Percentiles rank a stretch among this genome's conserved stretches.
Evolutionary conservation across 2,329 filamentous ascomycete genomes (phyloP).

Genomic region (Aspergillus thermomutatus): DNA sequence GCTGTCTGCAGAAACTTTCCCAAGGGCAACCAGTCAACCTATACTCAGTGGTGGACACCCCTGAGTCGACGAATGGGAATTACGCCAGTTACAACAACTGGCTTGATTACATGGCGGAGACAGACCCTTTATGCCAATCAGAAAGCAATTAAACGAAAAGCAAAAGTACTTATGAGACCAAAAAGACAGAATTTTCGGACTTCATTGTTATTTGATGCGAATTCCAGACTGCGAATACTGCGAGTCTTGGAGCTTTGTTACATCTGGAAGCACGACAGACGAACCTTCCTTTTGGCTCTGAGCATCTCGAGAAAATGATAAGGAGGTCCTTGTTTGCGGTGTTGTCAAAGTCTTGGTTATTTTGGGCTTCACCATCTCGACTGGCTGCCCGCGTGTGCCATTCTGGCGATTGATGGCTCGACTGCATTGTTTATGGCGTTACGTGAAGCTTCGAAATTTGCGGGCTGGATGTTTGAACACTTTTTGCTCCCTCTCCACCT

Average conservation of each 20-base stretch:
- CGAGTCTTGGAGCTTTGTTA: not conserved
- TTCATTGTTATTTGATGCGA: not conserved
- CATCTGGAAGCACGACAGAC: not conserved
- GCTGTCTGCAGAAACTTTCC: slow-evolving; percentile 31
- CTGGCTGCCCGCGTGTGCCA: not conserved
- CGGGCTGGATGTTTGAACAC: slow-evolving; percentile 31
- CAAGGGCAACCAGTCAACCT: slow-evolving; percentile 36
- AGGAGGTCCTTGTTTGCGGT: not conserved
- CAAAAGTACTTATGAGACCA: not conserved
- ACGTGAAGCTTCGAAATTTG: slow-evolving; percentile 28
- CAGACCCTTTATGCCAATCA: not conserved
- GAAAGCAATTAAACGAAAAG: not conserved
- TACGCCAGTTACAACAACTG: not conserved
- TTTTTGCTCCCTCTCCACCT: slow-evolving; percentile 8
- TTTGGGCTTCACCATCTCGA: not conserved
- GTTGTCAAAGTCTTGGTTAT: not conserved
- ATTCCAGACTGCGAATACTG: not conserved
- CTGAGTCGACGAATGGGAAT: slow-evolving; percentile 3
- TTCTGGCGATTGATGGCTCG: slow-evolving; percentile 11
- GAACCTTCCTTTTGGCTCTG: not conserved
- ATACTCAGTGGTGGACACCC: slow-evolving; percentile 41
- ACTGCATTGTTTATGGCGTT: slow-evolving; percentile 33
- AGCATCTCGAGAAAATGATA: not conserved
- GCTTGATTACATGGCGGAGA: not conserved
- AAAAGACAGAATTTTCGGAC: not conserved